Conservation (phyloP, 768 basidiomycete genomes). For the Lanmaoa pseudosensibilis region DNA sequence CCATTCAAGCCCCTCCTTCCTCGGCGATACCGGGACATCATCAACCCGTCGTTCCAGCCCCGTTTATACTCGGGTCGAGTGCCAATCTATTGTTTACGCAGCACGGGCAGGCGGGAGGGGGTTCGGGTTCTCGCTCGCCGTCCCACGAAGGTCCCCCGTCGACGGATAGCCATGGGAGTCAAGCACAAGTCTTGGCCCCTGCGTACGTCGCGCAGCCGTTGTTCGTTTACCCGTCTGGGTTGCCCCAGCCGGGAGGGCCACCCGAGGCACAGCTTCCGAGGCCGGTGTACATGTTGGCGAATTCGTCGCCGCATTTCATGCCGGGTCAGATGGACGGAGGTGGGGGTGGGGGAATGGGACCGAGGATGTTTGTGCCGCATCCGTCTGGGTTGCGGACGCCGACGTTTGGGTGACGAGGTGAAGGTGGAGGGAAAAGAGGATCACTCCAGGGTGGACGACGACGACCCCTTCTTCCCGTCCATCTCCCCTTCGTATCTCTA, state of each 20-base stretch:
- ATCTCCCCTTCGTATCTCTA: background rate
- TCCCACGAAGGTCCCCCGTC: constrained; percentile 32
- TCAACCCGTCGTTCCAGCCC: constrained; percentile 18
- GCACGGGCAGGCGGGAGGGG: constrained; percentile 5
- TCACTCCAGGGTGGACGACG: background rate
- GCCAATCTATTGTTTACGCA: constrained; percentile 32
- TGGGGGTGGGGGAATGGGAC: constrained; percentile 4
- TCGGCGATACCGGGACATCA: constrained; percentile 1
- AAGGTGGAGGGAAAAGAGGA: background rate
- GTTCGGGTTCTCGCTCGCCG: constrained; percentile 28
- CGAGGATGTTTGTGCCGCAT: constrained; percentile 27
- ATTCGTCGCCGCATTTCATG: constrained; percentile 27
- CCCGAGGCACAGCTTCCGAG: constrained; percentile 22
- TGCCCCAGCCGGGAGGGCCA: constrained; percentile 32
- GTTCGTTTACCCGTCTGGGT: constrained; percentile 31
- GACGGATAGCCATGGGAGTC: constrained; percentile 34
- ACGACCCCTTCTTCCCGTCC: too few relatives aligned
- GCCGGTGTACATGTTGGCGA: constrained; percentile 33
- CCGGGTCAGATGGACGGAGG: constrained; percentile 15
- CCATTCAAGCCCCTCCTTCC: constrained; percentile 12
- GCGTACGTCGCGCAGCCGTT: constrained; percentile 33
- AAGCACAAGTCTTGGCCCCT: constrained; percentile 24
- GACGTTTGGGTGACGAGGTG: constrained; percentile 22
- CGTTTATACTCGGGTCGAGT: constrained; percentile 34
- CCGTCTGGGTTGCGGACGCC: constrained; percentile 29